Evolutionary conservation across 257 asterid species (phyloP).

Genomic region (Euphrasia confusa): DNA sequence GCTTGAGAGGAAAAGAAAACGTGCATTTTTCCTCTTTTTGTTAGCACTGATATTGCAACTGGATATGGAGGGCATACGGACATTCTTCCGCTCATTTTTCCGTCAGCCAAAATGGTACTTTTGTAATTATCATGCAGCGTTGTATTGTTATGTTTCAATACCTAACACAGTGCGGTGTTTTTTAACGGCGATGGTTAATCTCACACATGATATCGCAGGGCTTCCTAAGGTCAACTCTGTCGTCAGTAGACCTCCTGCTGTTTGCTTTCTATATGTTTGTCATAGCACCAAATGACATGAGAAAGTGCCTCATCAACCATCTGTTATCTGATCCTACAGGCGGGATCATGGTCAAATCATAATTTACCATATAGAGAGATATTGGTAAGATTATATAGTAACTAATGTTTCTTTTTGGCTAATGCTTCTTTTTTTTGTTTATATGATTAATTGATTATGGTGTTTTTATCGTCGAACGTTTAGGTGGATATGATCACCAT

Average conservation of each 20-base stretch:
- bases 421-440: too few species aligned
- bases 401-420: too few species aligned
- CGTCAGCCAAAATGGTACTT: slow-evolving; percentile 77
- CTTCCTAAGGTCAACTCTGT: slow-evolving; percentile 84
- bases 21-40: slow-evolving; percentile 94
- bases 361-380: slow-evolving; percentile 52
- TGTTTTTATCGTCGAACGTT: too few species aligned
- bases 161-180: background rate
- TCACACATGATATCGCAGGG: slow-evolving; percentile 97
- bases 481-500: too few species aligned
- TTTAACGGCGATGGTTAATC: slow-evolving; percentile 14
- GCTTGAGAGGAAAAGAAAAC: slow-evolving; percentile 84
- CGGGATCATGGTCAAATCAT: slow-evolving; percentile 73
- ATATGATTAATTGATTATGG: too few species aligned
- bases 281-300: slow-evolving; percentile 88
- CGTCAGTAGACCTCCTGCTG: slow-evolving; percentile 76
- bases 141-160: slow-evolving; percentile 7
- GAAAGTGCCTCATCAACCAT: slow-evolving; percentile 82
- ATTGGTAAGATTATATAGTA: too few species aligned
- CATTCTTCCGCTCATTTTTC: slow-evolving; percentile 83
- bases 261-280: slow-evolving; percentile 90
- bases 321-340: slow-evolving; percentile 96
- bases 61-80: slow-evolving; percentile 79
- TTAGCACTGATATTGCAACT: slow-evolving; percentile 86
- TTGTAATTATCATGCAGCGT: background rate